Conservation (phyloP, 2,329 filamentous ascomycete species). For the Harringtonia aguacate region DNA sequence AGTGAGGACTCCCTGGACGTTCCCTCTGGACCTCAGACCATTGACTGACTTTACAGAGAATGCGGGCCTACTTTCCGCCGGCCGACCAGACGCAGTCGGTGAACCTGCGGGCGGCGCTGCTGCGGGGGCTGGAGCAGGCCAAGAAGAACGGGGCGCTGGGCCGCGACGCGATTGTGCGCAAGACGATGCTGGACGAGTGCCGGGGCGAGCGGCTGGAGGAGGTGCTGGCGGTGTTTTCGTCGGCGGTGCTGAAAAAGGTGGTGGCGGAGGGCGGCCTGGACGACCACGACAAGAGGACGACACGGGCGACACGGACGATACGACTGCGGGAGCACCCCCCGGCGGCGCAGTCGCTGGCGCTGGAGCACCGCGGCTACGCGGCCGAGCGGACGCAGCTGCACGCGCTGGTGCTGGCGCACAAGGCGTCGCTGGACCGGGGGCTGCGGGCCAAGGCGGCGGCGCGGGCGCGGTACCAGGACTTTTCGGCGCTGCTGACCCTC, state of each 20-base stretch:
- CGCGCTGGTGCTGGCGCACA: conserved; percentile 64
- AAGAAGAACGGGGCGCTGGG: conserved; percentile 83
- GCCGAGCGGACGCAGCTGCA: conserved; percentile 45
- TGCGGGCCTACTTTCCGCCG: conserved; percentile 84
- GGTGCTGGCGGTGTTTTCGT: conserved; percentile 73
- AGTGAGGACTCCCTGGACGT: no score
- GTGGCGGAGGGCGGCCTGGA: conserved; percentile 28
- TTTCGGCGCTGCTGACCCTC: conserved; percentile 51
- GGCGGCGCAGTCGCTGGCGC: conserved; percentile 42
- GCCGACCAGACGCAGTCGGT: conserved; percentile 82
- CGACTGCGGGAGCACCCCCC: conserved; percentile 27
- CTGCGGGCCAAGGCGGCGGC: conserved; percentile 50
- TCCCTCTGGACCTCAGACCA: background rate
- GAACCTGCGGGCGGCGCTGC: conserved; percentile 76
- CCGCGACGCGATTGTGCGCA: conserved; percentile 69
- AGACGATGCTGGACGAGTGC: conserved; percentile 96
- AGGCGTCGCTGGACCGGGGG: conserved; percentile 48
- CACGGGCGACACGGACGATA: background rate
- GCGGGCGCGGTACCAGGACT: conserved; percentile 47
- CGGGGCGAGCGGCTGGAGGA: conserved; percentile 86
- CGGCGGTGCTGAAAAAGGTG: conserved; percentile 64
- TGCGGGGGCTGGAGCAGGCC: conserved; percentile 68
- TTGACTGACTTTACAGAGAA: conserved; percentile 45
- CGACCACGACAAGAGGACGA: background rate
- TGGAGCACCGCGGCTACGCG: conserved; percentile 47